Conservation (phyloP, 1,284 basidiomycete genomes). For the Meira miltonrushii region DNA sequence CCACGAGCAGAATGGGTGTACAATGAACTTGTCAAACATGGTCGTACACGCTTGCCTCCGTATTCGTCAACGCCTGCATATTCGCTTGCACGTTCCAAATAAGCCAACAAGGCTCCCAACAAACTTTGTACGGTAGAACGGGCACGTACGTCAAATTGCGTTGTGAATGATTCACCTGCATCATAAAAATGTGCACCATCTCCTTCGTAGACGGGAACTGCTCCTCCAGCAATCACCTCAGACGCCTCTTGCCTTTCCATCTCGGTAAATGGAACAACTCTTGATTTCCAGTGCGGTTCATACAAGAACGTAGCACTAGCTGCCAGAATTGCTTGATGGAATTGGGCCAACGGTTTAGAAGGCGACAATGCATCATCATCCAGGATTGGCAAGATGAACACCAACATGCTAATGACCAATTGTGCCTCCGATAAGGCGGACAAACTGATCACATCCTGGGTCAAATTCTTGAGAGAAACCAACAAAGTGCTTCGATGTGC, state of each 20-base stretch:
- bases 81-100: slow-evolving; percentile 41
- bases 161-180: slow-evolving; percentile 11
- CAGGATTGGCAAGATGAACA: slow-evolving; percentile 64
- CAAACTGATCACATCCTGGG: slow-evolving; percentile 61
- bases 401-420: slow-evolving; percentile 67
- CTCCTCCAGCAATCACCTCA: background rate
- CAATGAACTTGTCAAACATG: slow-evolving; percentile 13
- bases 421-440: slow-evolving; percentile 70
- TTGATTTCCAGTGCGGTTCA: slow-evolving; percentile 61
- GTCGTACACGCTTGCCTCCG: slow-evolving; percentile 3
- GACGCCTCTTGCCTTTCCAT: slow-evolving; percentile 60
- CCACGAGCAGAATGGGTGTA: background rate
- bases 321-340: slow-evolving; percentile 73
- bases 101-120: slow-evolving; percentile 32
- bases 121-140: slow-evolving; percentile 25
- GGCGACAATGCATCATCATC: slow-evolving; percentile 67
- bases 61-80: slow-evolving; percentile 15
- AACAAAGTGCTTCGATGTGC: slow-evolving; percentile 74
- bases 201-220: slow-evolving; percentile 8
- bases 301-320: slow-evolving; percentile 73
- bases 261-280: slow-evolving; percentile 67
- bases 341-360: slow-evolving; percentile 54
- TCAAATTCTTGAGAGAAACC: slow-evolving; percentile 69
- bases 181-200: background rate
- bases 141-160: slow-evolving; percentile 31